Base-by-base conservation (phyloP, 1,139 yeast species). In the Lodderomyces beijingensis region DNA sequence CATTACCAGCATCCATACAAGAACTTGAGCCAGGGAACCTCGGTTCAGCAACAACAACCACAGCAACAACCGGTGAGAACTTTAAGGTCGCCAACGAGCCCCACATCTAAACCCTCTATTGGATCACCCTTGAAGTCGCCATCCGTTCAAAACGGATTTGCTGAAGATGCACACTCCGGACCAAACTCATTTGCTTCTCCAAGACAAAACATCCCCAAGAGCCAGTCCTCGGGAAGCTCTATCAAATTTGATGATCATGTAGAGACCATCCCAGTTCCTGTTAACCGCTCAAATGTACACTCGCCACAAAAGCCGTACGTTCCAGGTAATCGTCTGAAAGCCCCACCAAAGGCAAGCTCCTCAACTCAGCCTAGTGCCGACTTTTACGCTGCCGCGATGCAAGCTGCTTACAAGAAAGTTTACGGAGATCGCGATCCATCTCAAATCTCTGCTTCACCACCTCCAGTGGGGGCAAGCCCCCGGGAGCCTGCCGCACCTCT, bases 211-310 rank as follows among this genome's bases (percentile, higher is more conserved):
- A 9, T 9, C 13, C 25, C 30, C 10, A 18, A 23, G 25, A 25
- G 26, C 20, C 32, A 25, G n/a, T 54, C 62, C 7, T 54, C 55
- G 10, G 37, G 53, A 2, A 44, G 51, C 26, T 64, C 71, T 2
- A 67, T 67, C 36, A 62, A 64, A 41, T 67, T 67, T 37, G 54
- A 54, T 31, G 65, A 63, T 11, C 54, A 51, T 6, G 68, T 65
- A 6, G 67, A 65, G 40, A 66, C 71, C 2, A 65, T 66, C 22
- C 62, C 65, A 1, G 50, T 56, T 23, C 46, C 49, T 28, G 34
- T 31, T 13, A 39, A 47, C 14, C 25, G 19, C 13, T 13, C 29
- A 5, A 13, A 24, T 19, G 16, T 25, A 16, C 23, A 20, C 25
- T 10, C 26, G 13, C 16, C 36, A 24, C 29, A n/a, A 11, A 20